Percentiles rank a stretch among this genome's conserved stretches.
Conservation (phyloP, 75 land plant genomes). For the Sequoiadendron giganteum region DNA sequence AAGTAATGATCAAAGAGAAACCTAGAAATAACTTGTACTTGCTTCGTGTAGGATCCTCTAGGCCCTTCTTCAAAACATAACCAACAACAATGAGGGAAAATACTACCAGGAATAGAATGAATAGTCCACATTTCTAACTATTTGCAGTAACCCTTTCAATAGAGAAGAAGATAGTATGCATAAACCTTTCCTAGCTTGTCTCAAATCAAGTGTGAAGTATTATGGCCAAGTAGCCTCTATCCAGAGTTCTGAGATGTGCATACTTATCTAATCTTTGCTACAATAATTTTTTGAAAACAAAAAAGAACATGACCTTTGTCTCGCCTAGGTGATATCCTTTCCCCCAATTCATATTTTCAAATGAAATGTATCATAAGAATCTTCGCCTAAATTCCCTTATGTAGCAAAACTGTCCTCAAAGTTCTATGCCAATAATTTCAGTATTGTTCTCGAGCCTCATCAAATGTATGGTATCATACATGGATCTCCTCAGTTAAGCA, state of each 20-base stretch:
- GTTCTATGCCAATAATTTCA: too few relatives aligned
- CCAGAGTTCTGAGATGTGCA: constrained; percentile 76
- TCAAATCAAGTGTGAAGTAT: constrained; percentile 97
- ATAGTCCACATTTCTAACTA: constrained; percentile 97
- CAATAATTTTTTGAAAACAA: constrained; percentile 95
- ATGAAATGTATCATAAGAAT: too few relatives aligned
- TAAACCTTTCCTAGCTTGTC: constrained; percentile 96
- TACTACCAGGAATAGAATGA: constrained; percentile 91
- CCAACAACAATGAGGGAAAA: constrained; percentile 98
- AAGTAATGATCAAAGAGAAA: constrained; percentile 96
- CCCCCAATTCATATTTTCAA: constrained; percentile 57
- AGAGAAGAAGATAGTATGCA: constrained; percentile 97
- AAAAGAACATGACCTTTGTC: constrained; percentile 92
- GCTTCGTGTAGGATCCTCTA: constrained; percentile 98
- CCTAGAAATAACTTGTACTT: constrained; percentile 94
- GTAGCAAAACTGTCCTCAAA: too few relatives aligned
- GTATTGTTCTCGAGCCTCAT: too few relatives aligned
- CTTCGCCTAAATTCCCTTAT: too few relatives aligned
- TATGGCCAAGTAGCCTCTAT: constrained; percentile 95
- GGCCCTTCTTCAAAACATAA: constrained; percentile 93
- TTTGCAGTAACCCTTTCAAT: constrained; percentile 99
- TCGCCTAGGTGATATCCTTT: constrained; percentile 70
- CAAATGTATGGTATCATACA: too few relatives aligned
- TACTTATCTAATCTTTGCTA: constrained; percentile 92
- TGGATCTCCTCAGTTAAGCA: too few relatives aligned